These are phyloP conservation scores for Tolypocladium cylindrosporum DNA, from an alignment of 2,329 filamentous ascomycete genomes.

Conservation along the genomic window DNA sequence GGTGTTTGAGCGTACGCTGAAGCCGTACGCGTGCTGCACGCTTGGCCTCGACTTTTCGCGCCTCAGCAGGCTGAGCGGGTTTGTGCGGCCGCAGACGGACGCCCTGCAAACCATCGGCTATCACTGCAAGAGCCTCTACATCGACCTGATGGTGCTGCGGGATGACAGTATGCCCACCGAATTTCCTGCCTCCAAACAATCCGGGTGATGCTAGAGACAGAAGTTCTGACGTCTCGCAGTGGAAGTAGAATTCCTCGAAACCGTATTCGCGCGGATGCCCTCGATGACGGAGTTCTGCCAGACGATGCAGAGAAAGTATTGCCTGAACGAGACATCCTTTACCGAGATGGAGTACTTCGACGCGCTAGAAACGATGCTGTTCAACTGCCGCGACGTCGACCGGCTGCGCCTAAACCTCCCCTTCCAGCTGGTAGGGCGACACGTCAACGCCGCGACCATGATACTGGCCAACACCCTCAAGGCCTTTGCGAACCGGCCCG, in stretches of 20 bases:
- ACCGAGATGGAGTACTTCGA: slow-evolving; percentile 36
- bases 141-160: slow-evolving; percentile 43
- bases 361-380: slow-evolving; percentile 30
- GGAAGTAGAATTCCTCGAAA: slow-evolving; percentile 37
- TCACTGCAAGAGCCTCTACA: slow-evolving; percentile 37
- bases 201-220: not conserved
- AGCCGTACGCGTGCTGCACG: slow-evolving; percentile 34
- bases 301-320: slow-evolving; percentile 33
- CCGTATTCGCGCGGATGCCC: slow-evolving; percentile 34
- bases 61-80: slow-evolving; percentile 26
- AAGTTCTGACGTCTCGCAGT: slow-evolving; percentile 21
- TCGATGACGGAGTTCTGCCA: slow-evolving; percentile 35
- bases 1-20: slow-evolving; percentile 35
- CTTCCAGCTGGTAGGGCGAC: slow-evolving; percentile 36
- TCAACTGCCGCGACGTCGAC: slow-evolving; percentile 32
- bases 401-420: slow-evolving; percentile 41
- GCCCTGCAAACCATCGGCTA: slow-evolving; percentile 34
- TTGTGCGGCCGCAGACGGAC: slow-evolving; percentile 23
- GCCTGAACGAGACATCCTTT: slow-evolving; percentile 37
- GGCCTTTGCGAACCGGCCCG: slow-evolving; percentile 32
- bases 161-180: slow-evolving; percentile 32
- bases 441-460: slow-evolving; percentile 36
- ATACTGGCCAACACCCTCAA: slow-evolving; percentile 43
- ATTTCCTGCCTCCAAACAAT: slow-evolving; percentile 7
- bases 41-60: slow-evolving; percentile 40